These are phyloP conservation scores for Coelastrella sp. DNA, from an alignment of 139 green algal species.

Conservation along the genomic window DNA sequence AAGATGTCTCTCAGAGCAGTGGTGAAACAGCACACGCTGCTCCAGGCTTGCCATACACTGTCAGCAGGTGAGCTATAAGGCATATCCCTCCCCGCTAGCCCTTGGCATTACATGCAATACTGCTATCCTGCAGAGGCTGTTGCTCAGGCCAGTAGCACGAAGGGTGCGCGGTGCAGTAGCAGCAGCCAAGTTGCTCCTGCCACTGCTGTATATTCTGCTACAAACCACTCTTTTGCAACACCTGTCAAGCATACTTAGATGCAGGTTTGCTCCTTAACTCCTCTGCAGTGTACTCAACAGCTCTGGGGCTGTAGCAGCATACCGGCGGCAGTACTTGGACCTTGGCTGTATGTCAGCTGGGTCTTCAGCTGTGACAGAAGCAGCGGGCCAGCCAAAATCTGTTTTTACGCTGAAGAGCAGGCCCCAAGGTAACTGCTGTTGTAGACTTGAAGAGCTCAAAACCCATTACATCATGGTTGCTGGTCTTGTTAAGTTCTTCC, in stretches of 20 bases:
- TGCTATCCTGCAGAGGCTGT: no score
- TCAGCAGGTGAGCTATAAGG: not conserved
- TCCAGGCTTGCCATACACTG: not conserved
- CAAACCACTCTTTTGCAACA: no score
- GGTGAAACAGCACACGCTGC: not conserved
- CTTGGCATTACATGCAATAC: not conserved
- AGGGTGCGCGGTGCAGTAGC: no score
- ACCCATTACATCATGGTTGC: not conserved
- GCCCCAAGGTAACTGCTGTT: conserved; percentile 12
- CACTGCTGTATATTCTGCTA: no score
- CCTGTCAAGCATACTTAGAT: no score
- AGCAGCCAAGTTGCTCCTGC: no score
- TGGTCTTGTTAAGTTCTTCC: no score
- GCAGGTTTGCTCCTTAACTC: no score
- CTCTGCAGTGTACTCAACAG: not conserved
- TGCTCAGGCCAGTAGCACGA: conserved; percentile 15
- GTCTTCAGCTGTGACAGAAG: conserved; percentile 3
- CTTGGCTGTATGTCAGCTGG: not conserved
- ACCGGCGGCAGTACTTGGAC: conserved; percentile 22
- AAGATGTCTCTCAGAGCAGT: no score
- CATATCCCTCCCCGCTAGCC: not conserved
- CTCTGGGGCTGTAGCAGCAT: conserved; percentile 38
- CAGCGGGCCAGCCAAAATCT: not conserved
- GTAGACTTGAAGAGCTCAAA: not conserved
- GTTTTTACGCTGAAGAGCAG: conserved; percentile 27